A percentile compares a stretch with the other conserved stretches of the same genome.
These are phyloP conservation scores for Drechslerella dactyloides DNA, from an alignment of 2,329 filamentous ascomycete genomes.

Conservation along the genomic window DNA sequence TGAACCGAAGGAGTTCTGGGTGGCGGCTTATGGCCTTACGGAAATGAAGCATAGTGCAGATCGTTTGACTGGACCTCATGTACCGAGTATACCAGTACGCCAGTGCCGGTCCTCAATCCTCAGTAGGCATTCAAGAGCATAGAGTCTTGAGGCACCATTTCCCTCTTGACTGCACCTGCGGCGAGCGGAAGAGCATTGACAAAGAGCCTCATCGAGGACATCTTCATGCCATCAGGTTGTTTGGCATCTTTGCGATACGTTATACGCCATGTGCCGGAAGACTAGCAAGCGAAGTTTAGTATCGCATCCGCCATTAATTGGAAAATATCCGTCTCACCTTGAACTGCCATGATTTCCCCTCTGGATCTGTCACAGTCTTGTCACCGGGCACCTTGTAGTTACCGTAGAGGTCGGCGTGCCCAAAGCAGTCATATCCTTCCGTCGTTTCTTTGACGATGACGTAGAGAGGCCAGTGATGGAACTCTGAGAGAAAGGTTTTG, in stretches of 20 bases:
- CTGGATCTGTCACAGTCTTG: slow-evolving; percentile 8
- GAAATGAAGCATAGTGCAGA: no score
- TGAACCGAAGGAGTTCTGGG: no score
- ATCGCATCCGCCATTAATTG: background rate
- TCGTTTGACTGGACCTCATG: no score
- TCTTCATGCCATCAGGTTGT: slow-evolving; percentile 15
- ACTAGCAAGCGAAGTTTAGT: background rate
- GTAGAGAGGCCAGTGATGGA: slow-evolving; percentile 8
- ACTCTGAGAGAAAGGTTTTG: background rate
- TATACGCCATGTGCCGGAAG: slow-evolving; percentile 17
- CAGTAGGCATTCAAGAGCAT: slow-evolving; percentile 13
- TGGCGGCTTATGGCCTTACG: no score
- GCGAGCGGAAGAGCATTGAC: slow-evolving; percentile 11
- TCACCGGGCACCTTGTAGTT: slow-evolving; percentile 15
- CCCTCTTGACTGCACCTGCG: slow-evolving; percentile 21
- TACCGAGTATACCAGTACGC: no score
- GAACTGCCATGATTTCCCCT: slow-evolving; percentile 13
- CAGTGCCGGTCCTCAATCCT: no score
- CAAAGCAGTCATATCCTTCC: slow-evolving; percentile 20
- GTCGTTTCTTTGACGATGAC: slow-evolving; percentile 8
- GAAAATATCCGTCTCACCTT: slow-evolving; percentile 11
- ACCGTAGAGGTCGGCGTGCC: slow-evolving; percentile 15
- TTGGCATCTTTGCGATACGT: slow-evolving; percentile 15
- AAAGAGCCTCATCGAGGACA: background rate
- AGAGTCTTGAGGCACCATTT: slow-evolving; percentile 19